phyloP scores from a whole-genome alignment of 306 rosid species.

The Gleditsia sinensis region DNA sequence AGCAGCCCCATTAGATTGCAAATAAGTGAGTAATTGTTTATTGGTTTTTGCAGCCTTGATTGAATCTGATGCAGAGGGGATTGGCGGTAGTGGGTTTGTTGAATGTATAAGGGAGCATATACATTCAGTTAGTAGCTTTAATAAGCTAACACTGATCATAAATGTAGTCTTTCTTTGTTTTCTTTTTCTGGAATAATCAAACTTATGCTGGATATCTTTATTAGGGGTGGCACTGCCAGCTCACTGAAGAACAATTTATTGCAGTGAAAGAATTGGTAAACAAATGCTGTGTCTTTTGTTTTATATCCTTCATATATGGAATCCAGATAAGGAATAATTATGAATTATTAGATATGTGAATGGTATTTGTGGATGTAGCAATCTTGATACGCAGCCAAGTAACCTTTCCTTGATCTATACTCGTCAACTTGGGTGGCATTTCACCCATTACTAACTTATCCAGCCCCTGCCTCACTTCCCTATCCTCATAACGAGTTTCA shows the following conservation, averaged over 20 bases:
- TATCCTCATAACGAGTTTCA: not conserved
- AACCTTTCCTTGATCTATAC: conserved; percentile 9
- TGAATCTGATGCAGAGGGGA: conserved; percentile 99
- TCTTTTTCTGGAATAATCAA: conserved; percentile 18
- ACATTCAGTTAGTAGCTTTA: conserved; percentile 73
- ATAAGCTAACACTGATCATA: conserved; percentile 16
- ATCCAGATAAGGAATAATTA: conserved; percentile 9
- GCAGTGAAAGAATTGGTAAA: conserved; percentile 97
- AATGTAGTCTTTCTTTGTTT: conserved; percentile 5
- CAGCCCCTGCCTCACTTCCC: conserved; percentile 14
- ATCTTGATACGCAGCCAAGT: conserved; percentile 31
- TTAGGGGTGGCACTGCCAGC: conserved; percentile 96
- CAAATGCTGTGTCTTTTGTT: conserved; percentile 13
- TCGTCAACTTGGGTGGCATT: conserved; percentile 7
- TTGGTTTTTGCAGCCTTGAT: conserved; percentile 82
- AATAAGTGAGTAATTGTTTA: conserved; percentile 31
- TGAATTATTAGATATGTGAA: conserved; percentile 19
- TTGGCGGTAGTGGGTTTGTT: conserved; percentile 97
- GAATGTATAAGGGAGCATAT: conserved; percentile 98
- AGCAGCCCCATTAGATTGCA: conserved; percentile 18
- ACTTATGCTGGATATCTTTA: conserved; percentile 39
- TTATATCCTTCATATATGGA: conserved; percentile 11
- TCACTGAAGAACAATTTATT: conserved; percentile 95
- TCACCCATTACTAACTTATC: conserved; percentile 28
- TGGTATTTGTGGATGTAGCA: conserved; percentile 17